A percentile compares a stretch with the other conserved stretches of the same genome.
Evolutionary conservation across 106 monocot genomes (phyloP).

Genomic region (Allium fistulosum): DNA sequence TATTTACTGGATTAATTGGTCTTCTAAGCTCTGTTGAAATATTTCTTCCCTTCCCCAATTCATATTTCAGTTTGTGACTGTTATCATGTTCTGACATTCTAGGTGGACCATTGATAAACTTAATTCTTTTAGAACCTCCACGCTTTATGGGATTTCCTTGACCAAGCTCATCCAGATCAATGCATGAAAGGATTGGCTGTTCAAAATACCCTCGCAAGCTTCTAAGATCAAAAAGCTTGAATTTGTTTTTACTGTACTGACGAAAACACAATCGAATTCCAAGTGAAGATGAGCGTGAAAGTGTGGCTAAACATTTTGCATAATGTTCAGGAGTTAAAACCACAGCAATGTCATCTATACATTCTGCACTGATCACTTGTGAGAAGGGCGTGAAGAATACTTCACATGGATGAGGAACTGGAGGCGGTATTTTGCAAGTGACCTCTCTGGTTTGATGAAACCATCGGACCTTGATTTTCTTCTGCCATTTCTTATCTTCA

Average conservation of each 20-base stretch:
- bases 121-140: constrained; percentile 35
- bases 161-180: constrained; percentile 32
- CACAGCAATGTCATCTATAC: constrained; percentile 81
- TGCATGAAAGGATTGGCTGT: constrained; percentile 54
- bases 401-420: constrained; percentile 77
- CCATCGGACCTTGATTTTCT: constrained; percentile 95
- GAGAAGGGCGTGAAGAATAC: constrained; percentile 82
- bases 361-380: constrained; percentile 94
- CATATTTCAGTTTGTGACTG: constrained; percentile 19
- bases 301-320: constrained; percentile 52
- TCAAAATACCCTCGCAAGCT: constrained; percentile 72
- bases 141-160: constrained; percentile 12
- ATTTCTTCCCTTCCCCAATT: constrained; percentile 22
- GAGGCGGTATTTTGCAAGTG: constrained; percentile 62
- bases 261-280: constrained; percentile 75
- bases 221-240: constrained; percentile 74
- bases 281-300: constrained; percentile 28
- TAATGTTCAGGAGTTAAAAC: constrained; percentile 84
- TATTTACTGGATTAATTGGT: neutral
- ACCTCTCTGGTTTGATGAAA: constrained; percentile 93
- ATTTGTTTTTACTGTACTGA: constrained; percentile 85
- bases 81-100: constrained; percentile 9
- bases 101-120: constrained; percentile 21
- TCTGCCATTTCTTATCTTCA: constrained; percentile 94
- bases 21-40: constrained; percentile 30